Evolutionary conservation across 352 stramenopile species (phyloP), one percentile per base, ranked within the genome.

Genomic region (Phytophthora kernoviae): DNA sequence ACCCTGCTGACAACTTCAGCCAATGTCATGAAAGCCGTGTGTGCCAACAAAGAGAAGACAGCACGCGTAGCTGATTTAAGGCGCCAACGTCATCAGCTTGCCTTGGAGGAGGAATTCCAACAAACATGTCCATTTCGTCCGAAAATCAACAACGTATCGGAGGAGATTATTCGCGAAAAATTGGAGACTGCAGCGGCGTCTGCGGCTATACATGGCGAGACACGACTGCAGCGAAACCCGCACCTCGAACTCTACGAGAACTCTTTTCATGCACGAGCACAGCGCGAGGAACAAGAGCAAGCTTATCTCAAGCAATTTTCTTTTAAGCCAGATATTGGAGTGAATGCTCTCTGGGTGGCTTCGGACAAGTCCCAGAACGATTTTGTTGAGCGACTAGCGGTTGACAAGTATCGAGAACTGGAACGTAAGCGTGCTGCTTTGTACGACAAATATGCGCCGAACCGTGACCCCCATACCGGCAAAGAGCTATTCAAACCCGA

Each of bases 251-350:
- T 94, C 30, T 94, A 94, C 43, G 84, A 91, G 55, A 73, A 93
- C 44, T 75, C 81, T 14, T 87, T 86, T 40, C 62, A 87, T 12
- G 68, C 65, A 10, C 69, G 70, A 27, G 66, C 70, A 1, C 56
- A 75, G 15, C 65, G 69, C 0, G 68, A 89, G 24, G 76, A 77
- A 12, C 64, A 66, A 5, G 82, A 91, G 36, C 54, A 80, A 14
- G 75, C 77, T 51, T 82, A 90, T 51, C 48, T 86, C 17, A 73
- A 69, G 37, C 81, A 90, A 62, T 91, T 84, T 61, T 52, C 84
- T 11, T 90, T 92, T 71, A 90, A 90, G 54, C 84, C 84, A 17
- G 69, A 93, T 54, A 92, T 93, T 49, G 84, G 84, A 12, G 74
- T 92, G 9, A 91, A 91, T 49, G 54, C 79, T 22, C 62, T 90